phyloP scores from a whole-genome alignment of 306 rosid species.

The Pyrus communis region DNA sequence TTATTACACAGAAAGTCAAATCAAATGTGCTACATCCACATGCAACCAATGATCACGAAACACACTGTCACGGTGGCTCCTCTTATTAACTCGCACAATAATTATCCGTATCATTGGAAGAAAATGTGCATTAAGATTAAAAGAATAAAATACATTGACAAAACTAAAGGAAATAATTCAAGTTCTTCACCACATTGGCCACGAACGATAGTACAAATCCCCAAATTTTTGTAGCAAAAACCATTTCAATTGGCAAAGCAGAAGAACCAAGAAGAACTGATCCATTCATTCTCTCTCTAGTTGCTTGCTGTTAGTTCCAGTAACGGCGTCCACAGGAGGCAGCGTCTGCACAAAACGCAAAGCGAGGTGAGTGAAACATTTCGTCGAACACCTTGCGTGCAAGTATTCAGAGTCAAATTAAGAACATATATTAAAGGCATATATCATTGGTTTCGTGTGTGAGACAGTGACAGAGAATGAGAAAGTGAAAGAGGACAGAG shows the following conservation, averaged over 20 bases:
- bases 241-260: neutral
- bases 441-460: neutral
- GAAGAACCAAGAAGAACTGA: neutral
- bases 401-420: neutral
- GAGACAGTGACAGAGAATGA: neutral
- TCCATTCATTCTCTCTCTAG: neutral
- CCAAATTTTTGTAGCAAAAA: neutral
- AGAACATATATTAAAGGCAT: neutral
- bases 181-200: neutral
- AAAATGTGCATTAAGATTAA: neutral
- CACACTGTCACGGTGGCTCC: neutral
- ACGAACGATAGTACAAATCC: neutral
- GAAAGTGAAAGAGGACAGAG: neutral
- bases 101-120: neutral
- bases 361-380: neutral
- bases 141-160: neutral
- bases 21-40: neutral
- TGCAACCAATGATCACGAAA: neutral
- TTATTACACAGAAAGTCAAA: no score
- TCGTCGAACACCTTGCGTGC: slow-evolving; percentile 16
- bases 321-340: slow-evolving; percentile 4
- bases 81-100: neutral
- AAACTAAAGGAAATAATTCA: neutral
- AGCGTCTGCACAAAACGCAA: neutral
- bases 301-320: neutral